Conservation (phyloP, 371 early-diverging fungal genomes). For the Smittium mucronatum region DNA sequence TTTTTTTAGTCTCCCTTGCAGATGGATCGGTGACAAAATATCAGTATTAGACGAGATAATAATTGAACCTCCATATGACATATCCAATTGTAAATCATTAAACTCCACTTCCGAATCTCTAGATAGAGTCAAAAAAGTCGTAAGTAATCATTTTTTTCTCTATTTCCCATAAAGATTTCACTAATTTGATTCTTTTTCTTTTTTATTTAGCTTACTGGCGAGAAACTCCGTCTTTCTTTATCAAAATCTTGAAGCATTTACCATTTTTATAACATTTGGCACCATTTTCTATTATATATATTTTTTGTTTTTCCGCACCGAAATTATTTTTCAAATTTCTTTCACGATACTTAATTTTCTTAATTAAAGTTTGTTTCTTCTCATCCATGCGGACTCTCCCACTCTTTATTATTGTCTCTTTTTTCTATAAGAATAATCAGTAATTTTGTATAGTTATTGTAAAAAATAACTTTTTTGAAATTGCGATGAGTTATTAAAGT, state of each 20-base stretch:
- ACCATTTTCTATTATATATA: too few relatives aligned
- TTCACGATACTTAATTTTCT: too few relatives aligned
- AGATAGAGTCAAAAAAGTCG: constrained; percentile 60
- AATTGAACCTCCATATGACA: constrained; percentile 58
- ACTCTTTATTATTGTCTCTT: too few relatives aligned
- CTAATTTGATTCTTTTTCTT: not conserved
- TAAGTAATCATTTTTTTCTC: not conserved
- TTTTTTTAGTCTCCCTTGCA: constrained; percentile 52
- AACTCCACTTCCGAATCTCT: constrained; percentile 43
- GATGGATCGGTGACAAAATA: constrained; percentile 62
- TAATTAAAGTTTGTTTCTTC: too few relatives aligned
- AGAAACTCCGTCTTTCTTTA: not conserved
- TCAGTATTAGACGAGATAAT: constrained; percentile 72
- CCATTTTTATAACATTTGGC: too few relatives aligned
- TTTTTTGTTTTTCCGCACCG: too few relatives aligned
- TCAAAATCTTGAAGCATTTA: not conserved
- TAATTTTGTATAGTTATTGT: too few relatives aligned
- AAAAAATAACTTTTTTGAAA: too few relatives aligned
- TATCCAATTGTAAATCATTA: constrained; percentile 54
- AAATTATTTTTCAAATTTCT: too few relatives aligned
- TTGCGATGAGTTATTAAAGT: too few relatives aligned
- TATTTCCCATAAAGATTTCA: not conserved
- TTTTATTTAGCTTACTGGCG: not conserved
- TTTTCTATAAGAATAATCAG: too few relatives aligned
- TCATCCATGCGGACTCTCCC: too few relatives aligned